A percentile compares a stretch with the other conserved stretches of the same genome.
These are phyloP conservation scores for Populus simonii DNA, from an alignment of 345 rosid species.

Conservation along the genomic window DNA sequence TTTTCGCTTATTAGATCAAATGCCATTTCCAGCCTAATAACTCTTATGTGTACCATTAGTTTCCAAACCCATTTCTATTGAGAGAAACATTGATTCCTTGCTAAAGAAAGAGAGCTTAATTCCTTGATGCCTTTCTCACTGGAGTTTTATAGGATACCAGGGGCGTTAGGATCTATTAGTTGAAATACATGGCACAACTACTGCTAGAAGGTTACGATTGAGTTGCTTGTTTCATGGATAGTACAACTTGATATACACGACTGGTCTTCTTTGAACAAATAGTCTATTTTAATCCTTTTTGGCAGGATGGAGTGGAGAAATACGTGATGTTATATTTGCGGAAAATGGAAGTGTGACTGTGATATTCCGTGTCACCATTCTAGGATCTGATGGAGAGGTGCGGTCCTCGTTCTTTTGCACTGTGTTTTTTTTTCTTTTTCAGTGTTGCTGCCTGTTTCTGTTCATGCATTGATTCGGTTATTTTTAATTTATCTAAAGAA, in stretches of 20 bases:
- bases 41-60: not conserved
- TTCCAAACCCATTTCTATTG: not conserved
- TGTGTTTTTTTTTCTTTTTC: not conserved
- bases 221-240: not conserved
- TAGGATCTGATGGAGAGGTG: constrained; percentile 98
- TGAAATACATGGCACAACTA: not conserved
- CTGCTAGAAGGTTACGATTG: not conserved
- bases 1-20: not conserved
- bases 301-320: constrained; percentile 98
- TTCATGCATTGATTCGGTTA: not conserved
- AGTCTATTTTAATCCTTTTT: not conserved
- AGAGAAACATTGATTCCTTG: not conserved
- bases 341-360: constrained; percentile 87
- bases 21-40: not conserved
- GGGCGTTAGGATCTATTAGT: not conserved
- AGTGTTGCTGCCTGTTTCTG: not conserved
- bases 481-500: not conserved
- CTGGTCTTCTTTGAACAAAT: not conserved
- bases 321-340: constrained; percentile 87
- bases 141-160: not conserved
- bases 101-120: not conserved
- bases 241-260: not conserved
- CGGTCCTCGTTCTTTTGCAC: constrained; percentile 13
- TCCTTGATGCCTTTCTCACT: not conserved
- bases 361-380: constrained; percentile 85